These are phyloP conservation scores for Umbelopsis vinacea DNA, from an alignment of 192 early-diverging fungal genomes.

Conservation along the genomic window DNA sequence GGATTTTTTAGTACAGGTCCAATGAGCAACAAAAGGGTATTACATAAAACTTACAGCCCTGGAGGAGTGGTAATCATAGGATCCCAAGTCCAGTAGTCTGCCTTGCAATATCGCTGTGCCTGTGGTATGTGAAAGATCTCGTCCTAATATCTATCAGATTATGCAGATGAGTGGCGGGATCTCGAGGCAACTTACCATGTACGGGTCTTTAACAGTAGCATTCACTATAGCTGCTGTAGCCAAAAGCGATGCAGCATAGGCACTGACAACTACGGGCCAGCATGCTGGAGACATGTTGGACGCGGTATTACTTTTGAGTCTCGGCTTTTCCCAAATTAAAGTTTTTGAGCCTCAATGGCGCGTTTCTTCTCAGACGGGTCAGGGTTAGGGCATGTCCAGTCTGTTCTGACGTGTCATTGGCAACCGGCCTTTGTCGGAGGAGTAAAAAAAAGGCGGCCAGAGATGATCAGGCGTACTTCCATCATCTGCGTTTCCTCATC, in stretches of 20 bases:
- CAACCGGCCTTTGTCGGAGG: background rate
- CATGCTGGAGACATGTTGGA: background rate
- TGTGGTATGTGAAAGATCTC: conserved; percentile 95
- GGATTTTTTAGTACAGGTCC: background rate
- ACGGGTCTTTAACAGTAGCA: conserved; percentile 10
- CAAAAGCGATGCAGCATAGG: background rate
- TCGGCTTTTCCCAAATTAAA: too few species aligned
- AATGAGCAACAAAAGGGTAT: background rate
- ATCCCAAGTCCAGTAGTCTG: conserved; percentile 77
- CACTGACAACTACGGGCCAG: background rate
- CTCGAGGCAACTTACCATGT: conserved; percentile 19
- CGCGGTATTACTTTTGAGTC: background rate
- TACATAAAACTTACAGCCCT: conserved; percentile 72
- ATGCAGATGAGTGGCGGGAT: background rate
- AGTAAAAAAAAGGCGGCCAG: background rate
- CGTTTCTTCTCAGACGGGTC: background rate
- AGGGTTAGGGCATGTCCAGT: conserved; percentile 5
- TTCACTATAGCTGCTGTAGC: conserved; percentile 5
- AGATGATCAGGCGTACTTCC: conserved; percentile 9
- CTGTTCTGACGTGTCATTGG: conserved; percentile 20
- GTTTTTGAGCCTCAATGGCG: background rate
- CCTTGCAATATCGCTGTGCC: conserved; percentile 82
- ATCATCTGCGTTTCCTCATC: conserved; percentile 14
- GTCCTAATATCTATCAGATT: conserved; percentile 61
- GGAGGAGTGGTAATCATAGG: conserved; percentile 98